phyloP scores from a whole-genome alignment of 345 rosid species.

The Syzygium aromaticum region DNA sequence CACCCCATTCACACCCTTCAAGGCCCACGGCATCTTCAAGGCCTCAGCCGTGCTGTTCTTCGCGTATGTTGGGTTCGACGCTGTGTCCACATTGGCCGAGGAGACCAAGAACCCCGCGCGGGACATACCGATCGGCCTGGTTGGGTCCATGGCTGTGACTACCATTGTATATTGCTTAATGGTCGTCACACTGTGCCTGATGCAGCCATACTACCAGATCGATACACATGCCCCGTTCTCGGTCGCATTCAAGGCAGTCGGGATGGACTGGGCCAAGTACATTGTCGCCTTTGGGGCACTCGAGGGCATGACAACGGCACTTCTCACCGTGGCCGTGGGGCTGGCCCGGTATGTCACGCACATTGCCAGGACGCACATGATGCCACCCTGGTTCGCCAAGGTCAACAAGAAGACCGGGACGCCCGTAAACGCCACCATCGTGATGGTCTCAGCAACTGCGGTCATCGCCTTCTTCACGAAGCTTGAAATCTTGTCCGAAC shows the following conservation, averaged over 20 bases:
- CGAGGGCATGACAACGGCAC: constrained; percentile 37
- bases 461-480: constrained; percentile 31
- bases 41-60: constrained; percentile 37
- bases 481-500: constrained; percentile 21
- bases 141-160: constrained; percentile 25
- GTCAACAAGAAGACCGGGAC: constrained; percentile 26
- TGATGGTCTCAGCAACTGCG: constrained; percentile 26
- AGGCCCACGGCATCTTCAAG: constrained; percentile 22
- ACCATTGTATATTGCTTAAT: constrained; percentile 17
- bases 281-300: constrained; percentile 34
- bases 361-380: constrained; percentile 44
- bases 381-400: constrained; percentile 38
- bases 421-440: constrained; percentile 31
- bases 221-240: constrained; percentile 30
- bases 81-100: constrained; percentile 40
- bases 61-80: constrained; percentile 38
- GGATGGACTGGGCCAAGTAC: constrained; percentile 40
- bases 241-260: constrained; percentile 25
- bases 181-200: constrained; percentile 23
- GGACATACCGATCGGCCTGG: constrained; percentile 37
- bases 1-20: constrained; percentile 16
- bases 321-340: constrained; percentile 29
- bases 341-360: constrained; percentile 41
- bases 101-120: constrained; percentile 34
- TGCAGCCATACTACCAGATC: constrained; percentile 19